These are phyloP conservation scores for Podila verticillata DNA, from an alignment of 192 early-diverging fungal genomes.

Conservation along the genomic window DNA sequence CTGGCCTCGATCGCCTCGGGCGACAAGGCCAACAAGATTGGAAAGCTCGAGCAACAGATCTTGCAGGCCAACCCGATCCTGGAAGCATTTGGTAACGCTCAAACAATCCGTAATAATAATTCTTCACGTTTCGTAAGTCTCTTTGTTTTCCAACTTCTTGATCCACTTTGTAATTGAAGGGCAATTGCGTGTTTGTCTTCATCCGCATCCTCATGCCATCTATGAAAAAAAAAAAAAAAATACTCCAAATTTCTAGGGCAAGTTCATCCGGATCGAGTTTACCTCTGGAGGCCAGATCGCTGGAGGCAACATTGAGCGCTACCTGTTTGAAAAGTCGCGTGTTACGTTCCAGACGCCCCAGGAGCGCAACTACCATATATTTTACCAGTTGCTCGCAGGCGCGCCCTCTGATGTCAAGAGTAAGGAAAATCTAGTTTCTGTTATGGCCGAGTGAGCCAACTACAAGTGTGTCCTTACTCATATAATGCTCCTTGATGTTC, in stretches of 20 bases:
- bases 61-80: slow-evolving; percentile 97
- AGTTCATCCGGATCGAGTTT: slow-evolving; percentile 99
- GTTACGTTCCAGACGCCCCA: slow-evolving; percentile 92
- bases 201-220: neutral
- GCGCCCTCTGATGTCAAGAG: slow-evolving; percentile 76
- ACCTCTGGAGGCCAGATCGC: slow-evolving; percentile 78
- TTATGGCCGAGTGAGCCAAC: neutral
- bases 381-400: slow-evolving; percentile 97
- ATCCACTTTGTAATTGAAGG: neutral
- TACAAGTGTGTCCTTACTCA: neutral
- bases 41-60: slow-evolving; percentile 89
- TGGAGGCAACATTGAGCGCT: slow-evolving; percentile 97
- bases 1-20: slow-evolving; percentile 85
- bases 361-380: slow-evolving; percentile 97
- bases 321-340: slow-evolving; percentile 96
- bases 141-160: neutral
- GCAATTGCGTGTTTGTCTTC: neutral
- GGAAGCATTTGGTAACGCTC: slow-evolving; percentile 98
- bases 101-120: slow-evolving; percentile 99
- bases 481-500: neutral
- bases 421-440: slow-evolving; percentile 22
- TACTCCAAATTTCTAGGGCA: slow-evolving; percentile 76
- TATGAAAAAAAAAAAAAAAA: neutral
- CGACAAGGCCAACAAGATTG: slow-evolving; percentile 60
- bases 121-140: slow-evolving; percentile 92